Evolutionary conservation across 2,329 filamentous ascomycete genomes (phyloP).

Genomic region (Pseudogymnoascus sp.): DNA sequence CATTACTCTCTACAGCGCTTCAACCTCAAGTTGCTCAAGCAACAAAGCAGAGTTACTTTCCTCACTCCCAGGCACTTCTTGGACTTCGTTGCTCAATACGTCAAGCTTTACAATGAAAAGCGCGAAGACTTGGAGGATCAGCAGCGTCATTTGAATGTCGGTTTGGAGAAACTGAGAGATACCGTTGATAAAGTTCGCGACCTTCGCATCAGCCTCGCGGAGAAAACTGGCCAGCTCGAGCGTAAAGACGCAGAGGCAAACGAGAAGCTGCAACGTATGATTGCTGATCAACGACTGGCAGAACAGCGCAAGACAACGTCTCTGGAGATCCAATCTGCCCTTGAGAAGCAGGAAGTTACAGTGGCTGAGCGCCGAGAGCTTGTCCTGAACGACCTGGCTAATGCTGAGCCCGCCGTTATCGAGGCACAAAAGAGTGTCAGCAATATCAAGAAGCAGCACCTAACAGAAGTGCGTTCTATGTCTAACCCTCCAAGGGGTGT

Average conservation of each 20-base stretch:
- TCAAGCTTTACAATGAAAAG: conserved; percentile 96
- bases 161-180: conserved; percentile 92
- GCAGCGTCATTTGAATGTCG: conserved; percentile 95
- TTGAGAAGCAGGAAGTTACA: conserved; percentile 85
- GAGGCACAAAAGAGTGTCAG: conserved; percentile 94
- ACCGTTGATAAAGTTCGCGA: conserved; percentile 97
- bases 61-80: conserved; percentile 95
- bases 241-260: conserved; percentile 93
- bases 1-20: conserved; percentile 90
- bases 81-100: conserved; percentile 96
- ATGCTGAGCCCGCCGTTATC: conserved; percentile 84
- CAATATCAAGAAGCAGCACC: conserved; percentile 95
- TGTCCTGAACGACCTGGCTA: conserved; percentile 79
- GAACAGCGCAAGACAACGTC: conserved; percentile 86
- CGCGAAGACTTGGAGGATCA: conserved; percentile 97
- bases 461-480: conserved; percentile 98
- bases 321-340: conserved; percentile 76
- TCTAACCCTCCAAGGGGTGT: conserved; percentile 85
- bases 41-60: conserved; percentile 88
- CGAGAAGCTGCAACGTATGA: conserved; percentile 95
- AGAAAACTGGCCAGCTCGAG: conserved; percentile 91
- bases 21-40: conserved; percentile 80
- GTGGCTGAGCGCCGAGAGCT: conserved; percentile 77
- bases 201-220: conserved; percentile 78
- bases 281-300: conserved; percentile 89